Conservation (phyloP, 2,329 filamentous ascomycete species). For the Aurifilum marmelostoma region DNA sequence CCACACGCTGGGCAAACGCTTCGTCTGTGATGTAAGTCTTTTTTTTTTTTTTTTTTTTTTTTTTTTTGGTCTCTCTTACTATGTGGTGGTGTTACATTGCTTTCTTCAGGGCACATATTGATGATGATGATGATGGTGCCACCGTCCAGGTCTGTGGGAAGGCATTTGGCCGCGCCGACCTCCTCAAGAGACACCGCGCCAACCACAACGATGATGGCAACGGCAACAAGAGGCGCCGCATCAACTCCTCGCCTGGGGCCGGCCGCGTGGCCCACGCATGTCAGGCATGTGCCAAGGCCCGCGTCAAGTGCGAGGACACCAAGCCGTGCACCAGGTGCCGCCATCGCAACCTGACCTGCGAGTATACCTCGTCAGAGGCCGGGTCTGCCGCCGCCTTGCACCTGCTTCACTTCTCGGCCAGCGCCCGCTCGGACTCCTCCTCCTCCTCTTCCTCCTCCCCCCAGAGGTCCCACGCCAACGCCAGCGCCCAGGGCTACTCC, state of each 20-base stretch:
- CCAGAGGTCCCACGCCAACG: neutral
- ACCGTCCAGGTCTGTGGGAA: slow-evolving; percentile 52
- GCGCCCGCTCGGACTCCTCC: slow-evolving; percentile 26
- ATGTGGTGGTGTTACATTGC: neutral
- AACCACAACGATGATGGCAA: slow-evolving; percentile 54
- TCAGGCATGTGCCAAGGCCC: slow-evolving; percentile 53
- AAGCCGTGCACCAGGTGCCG: slow-evolving; percentile 58
- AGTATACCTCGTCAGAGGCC: slow-evolving; percentile 42
- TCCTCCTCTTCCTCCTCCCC: slow-evolving; percentile 5
- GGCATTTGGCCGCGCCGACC: slow-evolving; percentile 56
- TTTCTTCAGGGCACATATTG: slow-evolving; percentile 20
- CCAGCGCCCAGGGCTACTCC: neutral
- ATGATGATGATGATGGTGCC: slow-evolving; percentile 30
- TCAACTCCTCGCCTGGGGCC: slow-evolving; percentile 48
- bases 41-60: neutral
- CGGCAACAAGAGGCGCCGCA: slow-evolving; percentile 51
- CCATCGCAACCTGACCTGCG: slow-evolving; percentile 51
- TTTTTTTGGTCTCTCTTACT: neutral
- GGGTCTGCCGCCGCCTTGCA: slow-evolving; percentile 48
- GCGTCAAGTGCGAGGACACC: slow-evolving; percentile 58
- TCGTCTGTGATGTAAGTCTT: slow-evolving; percentile 43
- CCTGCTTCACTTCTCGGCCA: slow-evolving; percentile 47
- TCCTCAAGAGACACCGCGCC: slow-evolving; percentile 55
- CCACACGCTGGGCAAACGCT: slow-evolving; percentile 54
- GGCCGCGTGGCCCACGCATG: slow-evolving; percentile 59